A percentile compares a stretch with the other conserved stretches of the same genome.
Evolutionary conservation across 2,329 filamentous ascomycete species (phyloP).

Genomic region (Alternaria arborescens): DNA sequence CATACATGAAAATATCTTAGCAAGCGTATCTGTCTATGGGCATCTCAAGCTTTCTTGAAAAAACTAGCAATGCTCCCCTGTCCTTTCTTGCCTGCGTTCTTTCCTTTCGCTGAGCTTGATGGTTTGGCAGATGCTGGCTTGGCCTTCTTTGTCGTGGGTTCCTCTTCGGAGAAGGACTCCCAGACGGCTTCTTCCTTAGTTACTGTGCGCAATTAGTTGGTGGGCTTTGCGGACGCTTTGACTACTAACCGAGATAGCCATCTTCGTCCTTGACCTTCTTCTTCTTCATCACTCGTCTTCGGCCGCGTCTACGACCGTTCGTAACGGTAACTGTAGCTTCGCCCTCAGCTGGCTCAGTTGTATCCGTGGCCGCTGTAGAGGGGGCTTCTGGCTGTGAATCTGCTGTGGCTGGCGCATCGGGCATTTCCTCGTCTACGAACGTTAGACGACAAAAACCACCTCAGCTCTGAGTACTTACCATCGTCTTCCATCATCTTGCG

Average conservation of each 20-base stretch:
- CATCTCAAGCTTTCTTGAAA: conserved; percentile 75
- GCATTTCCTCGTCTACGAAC: conserved; percentile 63
- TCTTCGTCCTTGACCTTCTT: conserved; percentile 86
- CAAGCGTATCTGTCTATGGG: neutral
- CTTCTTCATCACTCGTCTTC: conserved; percentile 85
- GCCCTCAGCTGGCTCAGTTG: conserved; percentile 32
- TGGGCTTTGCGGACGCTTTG: neutral
- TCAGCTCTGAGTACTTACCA: conserved; percentile 51
- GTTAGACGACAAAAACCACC: conserved; percentile 22
- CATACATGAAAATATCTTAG: neutral
- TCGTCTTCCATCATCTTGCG: conserved; percentile 79
- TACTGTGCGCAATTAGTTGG: conserved; percentile 63
- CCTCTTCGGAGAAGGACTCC: conserved; percentile 95
- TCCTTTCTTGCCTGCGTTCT: conserved; percentile 57
- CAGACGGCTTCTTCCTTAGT: conserved; percentile 84
- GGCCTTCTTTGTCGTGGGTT: conserved; percentile 67
- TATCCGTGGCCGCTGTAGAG: conserved; percentile 27
- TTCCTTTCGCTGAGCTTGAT: conserved; percentile 61
- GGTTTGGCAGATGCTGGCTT: conserved; percentile 54
- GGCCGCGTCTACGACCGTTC: conserved; percentile 76
- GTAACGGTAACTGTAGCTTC: conserved; percentile 58
- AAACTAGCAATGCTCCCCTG: conserved; percentile 93
- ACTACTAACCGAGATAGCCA: conserved; percentile 79
- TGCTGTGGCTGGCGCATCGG: conserved; percentile 59
- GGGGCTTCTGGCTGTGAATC: conserved; percentile 50